phyloP scores from a whole-genome alignment of 345 rosid genomes.

The Acer negundo region DNA sequence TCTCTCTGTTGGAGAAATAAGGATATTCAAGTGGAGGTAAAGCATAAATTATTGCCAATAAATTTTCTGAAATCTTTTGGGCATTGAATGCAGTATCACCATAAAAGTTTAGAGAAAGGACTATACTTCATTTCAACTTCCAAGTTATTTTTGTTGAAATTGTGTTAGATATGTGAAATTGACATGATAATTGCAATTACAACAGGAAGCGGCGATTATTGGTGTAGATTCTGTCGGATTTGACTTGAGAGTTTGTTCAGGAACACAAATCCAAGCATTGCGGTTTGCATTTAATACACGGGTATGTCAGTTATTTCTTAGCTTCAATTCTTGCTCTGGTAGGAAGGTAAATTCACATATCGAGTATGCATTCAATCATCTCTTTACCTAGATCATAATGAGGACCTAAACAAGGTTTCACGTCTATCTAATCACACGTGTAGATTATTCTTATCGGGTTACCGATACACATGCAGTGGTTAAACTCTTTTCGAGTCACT shows the following conservation, averaged over 20 bases:
- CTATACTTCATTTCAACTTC: constrained; percentile 4
- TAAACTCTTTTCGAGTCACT: not conserved
- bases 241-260: constrained; percentile 81
- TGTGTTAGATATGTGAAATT: not conserved
- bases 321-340: not conserved
- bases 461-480: not conserved
- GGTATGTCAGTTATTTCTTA: constrained; percentile 43
- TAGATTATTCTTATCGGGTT: not conserved
- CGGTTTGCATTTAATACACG: constrained; percentile 67
- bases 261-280: constrained; percentile 76
- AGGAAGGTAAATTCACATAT: not conserved
- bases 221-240: constrained; percentile 83
- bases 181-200: constrained; percentile 14
- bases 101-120: not conserved
- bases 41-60: not conserved
- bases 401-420: not conserved
- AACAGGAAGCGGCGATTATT: constrained; percentile 71
- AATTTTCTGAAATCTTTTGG: constrained; percentile 13
- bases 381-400: not conserved
- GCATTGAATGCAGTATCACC: not conserved
- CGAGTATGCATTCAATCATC: not conserved
- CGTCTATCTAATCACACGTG: not conserved
- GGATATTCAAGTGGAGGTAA: constrained; percentile 92
- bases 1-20: constrained; percentile 83
- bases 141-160: not conserved